Base-by-base conservation (phyloP, 129 eudicot genomes). In the Cynara cardunculus region DNA sequence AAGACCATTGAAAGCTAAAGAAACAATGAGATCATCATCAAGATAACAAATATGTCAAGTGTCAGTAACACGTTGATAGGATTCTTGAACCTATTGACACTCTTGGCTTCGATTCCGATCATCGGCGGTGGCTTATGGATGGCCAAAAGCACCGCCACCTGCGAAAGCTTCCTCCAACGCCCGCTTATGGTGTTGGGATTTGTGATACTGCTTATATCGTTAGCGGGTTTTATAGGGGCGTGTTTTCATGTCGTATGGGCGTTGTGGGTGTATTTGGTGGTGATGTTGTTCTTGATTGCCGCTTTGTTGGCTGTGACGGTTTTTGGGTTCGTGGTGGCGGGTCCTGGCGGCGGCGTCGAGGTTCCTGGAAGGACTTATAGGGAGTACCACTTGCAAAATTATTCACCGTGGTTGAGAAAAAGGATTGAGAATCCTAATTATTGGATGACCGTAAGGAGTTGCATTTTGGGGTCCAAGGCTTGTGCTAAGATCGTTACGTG, bases 181-280 rank as follows among this genome's bases (percentile, higher is more conserved):
- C 99, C 99, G 1, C 97, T 95, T 34, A 72, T 95, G 72, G 84
- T 88, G 22, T 44, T 95, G 0, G 97, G 97, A 12, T 92, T 95
- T 80, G 78, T 95, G 5, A 85, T 95, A 71, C 85, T 95, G 64
- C 85, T 90, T 0, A 78, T 95, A 32, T 95, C 99, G 1, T 80
- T 95, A 18, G 97, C 94, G 0, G 98, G 99, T 66, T 96, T 96
- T 62, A 89, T 96, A 31, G 97, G 99, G 3, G 97, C 99, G 1
- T 96, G 97, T 68, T 92, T 87, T 69, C 86, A 92, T 68, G 95
- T 89, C 2, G 90, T 95, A 37, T 89, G 99, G 91, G 95, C 92
- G 4, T 88, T 96, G 5, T 92, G 95, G 93, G 46, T 90, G 65
- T 96, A 92, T 78, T 68, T 96, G 44, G 88, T 85, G 59, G 85